Conservation (phyloP, 805 yeast genomes). For the Kuraishia hungarica region DNA sequence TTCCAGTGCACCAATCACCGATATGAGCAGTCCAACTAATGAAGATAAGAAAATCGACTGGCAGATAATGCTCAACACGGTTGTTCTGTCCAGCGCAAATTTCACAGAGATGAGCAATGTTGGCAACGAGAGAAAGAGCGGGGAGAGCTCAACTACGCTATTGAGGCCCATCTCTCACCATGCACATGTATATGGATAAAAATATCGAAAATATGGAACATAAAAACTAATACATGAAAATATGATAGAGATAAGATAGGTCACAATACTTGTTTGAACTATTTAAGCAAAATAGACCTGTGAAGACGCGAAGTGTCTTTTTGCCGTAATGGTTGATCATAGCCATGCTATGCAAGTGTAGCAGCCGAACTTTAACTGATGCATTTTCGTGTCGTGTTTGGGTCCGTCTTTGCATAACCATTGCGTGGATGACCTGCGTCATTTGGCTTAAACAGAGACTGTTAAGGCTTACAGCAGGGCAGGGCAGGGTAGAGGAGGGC, state of each 20-base stretch:
- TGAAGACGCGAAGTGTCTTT: too few species aligned
- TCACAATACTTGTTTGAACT: too few species aligned
- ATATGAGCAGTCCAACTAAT: conserved; percentile 6
- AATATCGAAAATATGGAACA: neutral
- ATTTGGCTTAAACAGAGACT: too few species aligned
- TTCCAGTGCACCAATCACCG: conserved; percentile 1
- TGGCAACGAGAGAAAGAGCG: conserved; percentile 24
- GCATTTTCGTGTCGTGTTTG: neutral
- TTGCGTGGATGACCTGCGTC: neutral
- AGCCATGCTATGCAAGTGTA: neutral
- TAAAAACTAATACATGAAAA: neutral
- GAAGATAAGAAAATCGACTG: conserved; percentile 19
- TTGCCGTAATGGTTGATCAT: neutral
- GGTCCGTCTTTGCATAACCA: neutral
- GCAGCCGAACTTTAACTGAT: neutral
- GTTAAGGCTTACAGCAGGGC: too few species aligned
- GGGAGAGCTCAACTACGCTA: conserved; percentile 19
- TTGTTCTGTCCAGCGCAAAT: conserved; percentile 10
- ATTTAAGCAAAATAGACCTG: too few species aligned
- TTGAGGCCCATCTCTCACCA: neutral
- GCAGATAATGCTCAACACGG: conserved; percentile 5
- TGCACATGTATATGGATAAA: neutral
- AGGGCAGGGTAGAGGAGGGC: neutral
- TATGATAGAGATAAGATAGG: too few species aligned
- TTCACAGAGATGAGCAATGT: conserved; percentile 22